Conservation (phyloP, 805 yeast genomes). For the Yamadazyma takamatsuzukensis region DNA sequence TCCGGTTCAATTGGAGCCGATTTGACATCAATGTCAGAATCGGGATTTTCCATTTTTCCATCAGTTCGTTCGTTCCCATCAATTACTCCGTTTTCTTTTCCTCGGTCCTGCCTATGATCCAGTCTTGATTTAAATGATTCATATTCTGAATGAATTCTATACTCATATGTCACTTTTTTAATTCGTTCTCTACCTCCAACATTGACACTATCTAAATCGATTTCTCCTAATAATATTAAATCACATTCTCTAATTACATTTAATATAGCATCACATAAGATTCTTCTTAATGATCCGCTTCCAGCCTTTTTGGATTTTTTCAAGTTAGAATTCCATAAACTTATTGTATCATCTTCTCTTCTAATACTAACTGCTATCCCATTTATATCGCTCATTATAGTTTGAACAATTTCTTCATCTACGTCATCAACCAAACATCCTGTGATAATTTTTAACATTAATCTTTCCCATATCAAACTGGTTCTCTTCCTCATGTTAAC, state of each 20-base stretch:
- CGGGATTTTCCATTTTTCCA: background rate
- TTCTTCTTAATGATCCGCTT: conserved; percentile 25
- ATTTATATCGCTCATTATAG: conserved; percentile 47
- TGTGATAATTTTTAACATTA: conserved; percentile 48
- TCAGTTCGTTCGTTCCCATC: background rate
- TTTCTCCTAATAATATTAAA: conserved; percentile 34
- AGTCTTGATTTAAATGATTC: no score
- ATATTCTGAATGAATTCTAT: conserved; percentile 43
- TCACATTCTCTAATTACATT: conserved; percentile 48
- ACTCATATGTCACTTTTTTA: conserved; percentile 44
- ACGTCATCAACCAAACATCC: conserved; percentile 45
- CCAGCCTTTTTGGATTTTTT: conserved; percentile 24
- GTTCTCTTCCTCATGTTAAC: conserved; percentile 23
- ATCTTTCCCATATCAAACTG: conserved; percentile 51
- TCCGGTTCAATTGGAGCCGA: no score
- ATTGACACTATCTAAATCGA: conserved; percentile 31
- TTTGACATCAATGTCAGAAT: background rate
- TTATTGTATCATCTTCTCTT: conserved; percentile 54
- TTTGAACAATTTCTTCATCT: conserved; percentile 30
- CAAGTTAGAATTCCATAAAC: conserved; percentile 59
- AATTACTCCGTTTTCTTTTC: background rate
- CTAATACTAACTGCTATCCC: conserved; percentile 61
- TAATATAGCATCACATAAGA: conserved; percentile 45
- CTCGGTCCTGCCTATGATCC: no score
- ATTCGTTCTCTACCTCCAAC: conserved; percentile 42